Evolutionary conservation across 2,329 filamentous ascomycete species (phyloP).

Genomic region (Eurotiales sp.): DNA sequence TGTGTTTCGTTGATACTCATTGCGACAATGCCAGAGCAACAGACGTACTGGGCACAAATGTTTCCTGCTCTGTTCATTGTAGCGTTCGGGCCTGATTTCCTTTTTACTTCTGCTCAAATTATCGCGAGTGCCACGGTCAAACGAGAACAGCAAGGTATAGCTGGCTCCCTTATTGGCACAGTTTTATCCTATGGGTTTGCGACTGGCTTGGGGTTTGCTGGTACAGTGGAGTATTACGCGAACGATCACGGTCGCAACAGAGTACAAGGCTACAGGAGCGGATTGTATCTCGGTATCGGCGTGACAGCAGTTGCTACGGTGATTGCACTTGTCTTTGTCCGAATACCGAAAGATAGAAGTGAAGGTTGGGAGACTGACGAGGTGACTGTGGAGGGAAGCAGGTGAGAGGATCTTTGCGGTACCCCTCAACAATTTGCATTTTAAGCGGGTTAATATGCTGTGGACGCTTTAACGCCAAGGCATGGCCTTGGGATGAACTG

Average conservation of each 20-base stretch:
- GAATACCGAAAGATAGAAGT: no score
- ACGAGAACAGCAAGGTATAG: conserved; percentile 49
- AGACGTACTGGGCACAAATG: conserved; percentile 41
- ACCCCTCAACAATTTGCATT: no score
- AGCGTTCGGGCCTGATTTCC: conserved; percentile 47
- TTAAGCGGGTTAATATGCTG: no score
- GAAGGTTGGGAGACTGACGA: no score
- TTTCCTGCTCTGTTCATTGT: conserved; percentile 40
- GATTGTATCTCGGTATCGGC: no score
- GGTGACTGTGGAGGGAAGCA: no score
- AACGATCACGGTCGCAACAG: not conserved
- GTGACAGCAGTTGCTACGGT: no score
- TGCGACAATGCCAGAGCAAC: conserved; percentile 45
- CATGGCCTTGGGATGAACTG: no score
- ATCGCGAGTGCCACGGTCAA: conserved; percentile 52
- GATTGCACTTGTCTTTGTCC: no score
- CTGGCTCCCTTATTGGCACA: conserved; percentile 48
- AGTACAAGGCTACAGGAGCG: no score
- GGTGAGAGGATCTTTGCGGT: no score
- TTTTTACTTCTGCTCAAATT: conserved; percentile 51
- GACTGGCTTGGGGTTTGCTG: conserved; percentile 44
- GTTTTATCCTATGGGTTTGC: conserved; percentile 44
- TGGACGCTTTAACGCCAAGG: no score
- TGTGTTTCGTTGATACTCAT: conserved; percentile 31
- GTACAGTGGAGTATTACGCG: conserved; percentile 33